phyloP scores from a whole-genome alignment of 208 protist species.

The Porcisia deanei region DNA sequence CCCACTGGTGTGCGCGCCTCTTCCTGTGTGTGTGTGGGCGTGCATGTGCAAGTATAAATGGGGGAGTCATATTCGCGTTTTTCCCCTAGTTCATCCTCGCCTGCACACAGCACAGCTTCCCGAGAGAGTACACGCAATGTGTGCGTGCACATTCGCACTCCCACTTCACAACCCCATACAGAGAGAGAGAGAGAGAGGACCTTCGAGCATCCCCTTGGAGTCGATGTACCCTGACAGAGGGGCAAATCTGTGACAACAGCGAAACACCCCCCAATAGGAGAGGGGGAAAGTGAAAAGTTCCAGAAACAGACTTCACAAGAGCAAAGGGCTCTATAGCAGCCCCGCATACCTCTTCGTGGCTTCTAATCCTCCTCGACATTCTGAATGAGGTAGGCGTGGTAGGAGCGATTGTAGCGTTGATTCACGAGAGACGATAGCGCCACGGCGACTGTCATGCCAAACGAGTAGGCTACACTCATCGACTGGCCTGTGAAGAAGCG shows the following conservation, averaged over 20 bases:
- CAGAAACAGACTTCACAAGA: neutral
- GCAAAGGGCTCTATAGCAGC: neutral
- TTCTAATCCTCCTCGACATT: slow-evolving; percentile 26
- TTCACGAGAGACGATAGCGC: slow-evolving; percentile 68
- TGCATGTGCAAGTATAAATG: neutral
- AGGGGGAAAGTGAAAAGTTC: neutral
- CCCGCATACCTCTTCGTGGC: neutral
- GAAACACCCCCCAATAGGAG: neutral
- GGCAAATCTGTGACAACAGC: neutral
- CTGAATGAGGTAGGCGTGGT: slow-evolving; percentile 53
- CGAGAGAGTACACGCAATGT: neutral
- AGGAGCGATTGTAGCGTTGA: slow-evolving; percentile 84
- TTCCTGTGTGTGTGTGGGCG: no score
- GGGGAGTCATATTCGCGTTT: neutral
- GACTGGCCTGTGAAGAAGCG: slow-evolving; percentile 66
- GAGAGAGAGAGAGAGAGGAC: neutral
- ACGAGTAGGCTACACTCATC: slow-evolving; percentile 85
- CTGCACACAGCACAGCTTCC: neutral
- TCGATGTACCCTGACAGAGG: neutral
- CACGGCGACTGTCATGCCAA: slow-evolving; percentile 80
- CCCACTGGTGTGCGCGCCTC: neutral
- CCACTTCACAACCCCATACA: neutral
- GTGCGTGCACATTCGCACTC: no score
- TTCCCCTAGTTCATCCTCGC: neutral
- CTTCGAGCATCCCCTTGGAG: neutral